Conservation (phyloP, 192 early-diverging fungal genomes). For the Coemansia sp. region DNA sequence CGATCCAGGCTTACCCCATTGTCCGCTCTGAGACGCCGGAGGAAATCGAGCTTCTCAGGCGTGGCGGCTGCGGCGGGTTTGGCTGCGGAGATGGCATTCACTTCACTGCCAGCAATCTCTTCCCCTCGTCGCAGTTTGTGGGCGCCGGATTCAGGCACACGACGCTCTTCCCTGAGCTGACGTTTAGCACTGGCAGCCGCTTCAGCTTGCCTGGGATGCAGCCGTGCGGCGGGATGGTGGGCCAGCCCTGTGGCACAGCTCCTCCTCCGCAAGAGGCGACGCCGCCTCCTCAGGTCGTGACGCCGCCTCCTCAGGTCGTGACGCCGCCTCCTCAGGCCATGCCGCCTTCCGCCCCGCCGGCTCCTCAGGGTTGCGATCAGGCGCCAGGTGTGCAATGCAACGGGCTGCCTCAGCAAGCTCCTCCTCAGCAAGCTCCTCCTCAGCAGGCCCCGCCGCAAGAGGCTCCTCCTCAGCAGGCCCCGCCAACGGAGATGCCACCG, state of each 20-base stretch:
- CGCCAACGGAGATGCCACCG: background rate
- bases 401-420: no score
- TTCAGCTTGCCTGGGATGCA: slow-evolving; percentile 5
- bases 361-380: background rate
- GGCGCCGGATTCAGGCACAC: no score
- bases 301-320: background rate
- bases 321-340: background rate
- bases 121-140: no score
- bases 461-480: no score
- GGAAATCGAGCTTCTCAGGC: background rate
- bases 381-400: background rate
- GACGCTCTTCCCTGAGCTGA: no score
- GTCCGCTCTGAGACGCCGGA: background rate
- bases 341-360: background rate
- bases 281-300: no score
- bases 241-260: background rate
- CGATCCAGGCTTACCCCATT: slow-evolving; percentile 9
- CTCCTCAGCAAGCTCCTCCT: no score
- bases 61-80: slow-evolving; percentile 8
- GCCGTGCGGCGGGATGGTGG: background rate
- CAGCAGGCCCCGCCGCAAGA: no score
- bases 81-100: slow-evolving; percentile 14
- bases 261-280: no score
- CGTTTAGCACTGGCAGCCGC: slow-evolving; percentile 16
- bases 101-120: slow-evolving; percentile 13